Conservation (phyloP, 1,284 basidiomycete species). For the Ganoderma boninense region DNA sequence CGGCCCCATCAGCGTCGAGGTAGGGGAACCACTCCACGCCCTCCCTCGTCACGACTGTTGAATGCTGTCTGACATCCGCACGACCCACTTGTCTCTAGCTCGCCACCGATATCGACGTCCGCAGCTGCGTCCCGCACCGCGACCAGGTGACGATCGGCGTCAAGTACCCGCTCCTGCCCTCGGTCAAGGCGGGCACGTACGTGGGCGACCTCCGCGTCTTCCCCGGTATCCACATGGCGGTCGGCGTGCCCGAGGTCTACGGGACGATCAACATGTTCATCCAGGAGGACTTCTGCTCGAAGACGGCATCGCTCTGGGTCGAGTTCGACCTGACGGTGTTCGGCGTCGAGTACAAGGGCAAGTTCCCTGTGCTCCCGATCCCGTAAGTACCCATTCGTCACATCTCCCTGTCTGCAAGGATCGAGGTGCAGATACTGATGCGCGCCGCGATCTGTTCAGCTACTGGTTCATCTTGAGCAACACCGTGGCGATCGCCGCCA, state of each 20-base stretch:
- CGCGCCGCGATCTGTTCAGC: background rate
- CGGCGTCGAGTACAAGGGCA: background rate
- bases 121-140: background rate
- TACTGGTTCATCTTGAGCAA: background rate
- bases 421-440: background rate
- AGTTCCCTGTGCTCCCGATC: too few relatives aligned
- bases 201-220: background rate
- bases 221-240: background rate
- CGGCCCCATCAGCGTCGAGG: background rate
- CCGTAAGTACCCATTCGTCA: too few relatives aligned
- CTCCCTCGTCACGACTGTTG: too few relatives aligned
- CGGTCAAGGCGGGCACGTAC: background rate
- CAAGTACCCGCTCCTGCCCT: background rate
- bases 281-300: background rate
- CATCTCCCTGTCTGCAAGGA: too few relatives aligned
- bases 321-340: slow-evolving; percentile 2
- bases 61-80: too few relatives aligned
- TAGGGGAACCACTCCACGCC: background rate
- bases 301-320: background rate
- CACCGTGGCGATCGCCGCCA: background rate
- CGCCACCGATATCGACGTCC: background rate
- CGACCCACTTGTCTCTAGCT: background rate
- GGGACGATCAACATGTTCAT: background rate
- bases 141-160: background rate
- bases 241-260: slow-evolving; percentile 2